These are phyloP conservation scores for Cytospora chrysosperma DNA, from an alignment of 2,329 filamentous ascomycete species.

Conservation along the genomic window DNA sequence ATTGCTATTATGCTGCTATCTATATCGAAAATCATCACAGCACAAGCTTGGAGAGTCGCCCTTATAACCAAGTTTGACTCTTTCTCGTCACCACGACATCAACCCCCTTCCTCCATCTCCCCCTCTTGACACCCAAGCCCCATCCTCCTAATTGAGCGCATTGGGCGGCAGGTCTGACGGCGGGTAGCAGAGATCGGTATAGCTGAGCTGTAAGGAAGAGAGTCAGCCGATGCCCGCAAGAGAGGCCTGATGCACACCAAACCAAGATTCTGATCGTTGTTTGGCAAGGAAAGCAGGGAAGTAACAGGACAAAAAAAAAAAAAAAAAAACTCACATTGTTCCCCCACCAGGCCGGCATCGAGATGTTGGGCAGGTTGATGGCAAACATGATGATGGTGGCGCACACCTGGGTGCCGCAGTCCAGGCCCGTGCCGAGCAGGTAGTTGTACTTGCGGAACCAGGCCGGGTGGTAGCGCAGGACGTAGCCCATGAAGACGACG, in stretches of 20 bases:
- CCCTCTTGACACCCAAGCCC: too few species aligned
- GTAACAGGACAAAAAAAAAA: too few species aligned
- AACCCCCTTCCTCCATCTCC: too few species aligned
- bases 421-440: constrained; percentile 40
- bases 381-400: constrained; percentile 32
- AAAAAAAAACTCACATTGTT: constrained; percentile 28
- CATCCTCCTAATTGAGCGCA: constrained; percentile 24
- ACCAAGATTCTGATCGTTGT: too few species aligned
- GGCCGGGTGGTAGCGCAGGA: constrained; percentile 31
- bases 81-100: not conserved
- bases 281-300: too few species aligned
- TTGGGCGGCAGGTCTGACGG: constrained; percentile 27
- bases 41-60: too few species aligned
- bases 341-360: constrained; percentile 34
- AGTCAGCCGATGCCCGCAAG: constrained; percentile 5
- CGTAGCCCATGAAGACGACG: constrained; percentile 34
- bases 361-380: constrained; percentile 30
- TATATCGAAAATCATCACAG: too few species aligned
- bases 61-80: too few species aligned
- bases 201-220: not conserved
- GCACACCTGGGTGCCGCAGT: constrained; percentile 34
- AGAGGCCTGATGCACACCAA: not conserved
- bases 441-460: constrained; percentile 46
- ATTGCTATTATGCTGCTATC: too few species aligned
- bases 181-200: constrained; percentile 31